Percentiles rank a stretch among this genome's conserved stretches.
Evolutionary conservation across 2,329 filamentous ascomycete species (phyloP).

Genomic region (Aspergillus persii): DNA sequence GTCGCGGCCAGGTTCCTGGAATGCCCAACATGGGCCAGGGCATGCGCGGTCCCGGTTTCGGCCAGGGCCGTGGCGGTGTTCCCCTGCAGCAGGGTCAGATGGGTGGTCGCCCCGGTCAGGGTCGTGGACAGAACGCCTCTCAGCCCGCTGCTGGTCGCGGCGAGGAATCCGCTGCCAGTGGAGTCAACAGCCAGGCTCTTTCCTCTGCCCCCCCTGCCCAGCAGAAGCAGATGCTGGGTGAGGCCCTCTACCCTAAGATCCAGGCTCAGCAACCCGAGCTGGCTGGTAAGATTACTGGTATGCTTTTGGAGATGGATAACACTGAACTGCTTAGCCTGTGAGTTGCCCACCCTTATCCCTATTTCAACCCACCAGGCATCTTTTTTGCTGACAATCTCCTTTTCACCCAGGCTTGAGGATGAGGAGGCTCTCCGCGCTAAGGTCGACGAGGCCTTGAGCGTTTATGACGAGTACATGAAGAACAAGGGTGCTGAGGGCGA

Average conservation of each 20-base stretch:
- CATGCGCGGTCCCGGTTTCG: constrained; percentile 48
- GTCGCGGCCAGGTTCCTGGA: constrained; percentile 65
- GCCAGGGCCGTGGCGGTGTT: constrained; percentile 45
- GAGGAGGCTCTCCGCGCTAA: constrained; percentile 86
- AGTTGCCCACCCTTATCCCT: constrained; percentile 47
- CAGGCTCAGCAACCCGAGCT: constrained; percentile 89
- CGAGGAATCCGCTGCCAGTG: constrained; percentile 36
- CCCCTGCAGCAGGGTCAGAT: constrained; percentile 39
- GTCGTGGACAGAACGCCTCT: constrained; percentile 42
- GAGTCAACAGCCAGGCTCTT: constrained; percentile 53
- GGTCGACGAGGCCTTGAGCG: constrained; percentile 94
- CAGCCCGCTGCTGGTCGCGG: constrained; percentile 39
- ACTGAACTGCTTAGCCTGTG: constrained; percentile 89
- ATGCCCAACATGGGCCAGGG: constrained; percentile 64
- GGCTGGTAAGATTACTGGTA: constrained; percentile 98
- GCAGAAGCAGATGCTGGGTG: constrained; percentile 98
- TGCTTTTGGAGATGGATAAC: constrained; percentile 99
- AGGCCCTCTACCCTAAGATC: constrained; percentile 98
- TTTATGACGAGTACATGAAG: constrained; percentile 99
- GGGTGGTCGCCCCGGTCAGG: constrained; percentile 39
- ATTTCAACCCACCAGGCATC: neutral
- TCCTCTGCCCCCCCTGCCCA: constrained; percentile 61
- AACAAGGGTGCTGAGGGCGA: constrained; percentile 57
- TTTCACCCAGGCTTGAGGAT: constrained; percentile 70
- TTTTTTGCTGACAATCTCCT: neutral